phyloP scores from a whole-genome alignment of 768 basidiomycete species.

The Hericium alpestre region DNA sequence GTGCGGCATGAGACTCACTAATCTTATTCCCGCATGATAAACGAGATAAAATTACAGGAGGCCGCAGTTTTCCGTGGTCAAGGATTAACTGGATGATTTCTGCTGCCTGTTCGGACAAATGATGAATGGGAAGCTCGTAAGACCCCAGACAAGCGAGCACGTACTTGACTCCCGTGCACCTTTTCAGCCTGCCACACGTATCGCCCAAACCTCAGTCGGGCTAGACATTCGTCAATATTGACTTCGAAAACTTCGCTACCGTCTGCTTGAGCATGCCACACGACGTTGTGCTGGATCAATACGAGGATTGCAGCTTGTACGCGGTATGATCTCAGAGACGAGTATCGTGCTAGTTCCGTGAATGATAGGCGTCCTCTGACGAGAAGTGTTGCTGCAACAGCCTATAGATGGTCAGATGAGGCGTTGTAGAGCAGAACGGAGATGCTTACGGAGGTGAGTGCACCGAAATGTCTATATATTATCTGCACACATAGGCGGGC shows the following conservation, averaged over 20 bases:
- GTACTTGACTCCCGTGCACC: conserved; percentile 59
- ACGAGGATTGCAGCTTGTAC: conserved; percentile 64
- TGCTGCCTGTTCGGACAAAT: conserved; percentile 40
- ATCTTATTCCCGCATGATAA: conserved; percentile 46
- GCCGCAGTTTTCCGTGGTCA: conserved; percentile 78
- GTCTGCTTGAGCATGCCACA: conserved; percentile 72
- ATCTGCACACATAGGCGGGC: conserved; percentile 52
- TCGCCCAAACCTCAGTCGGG: conserved; percentile 72
- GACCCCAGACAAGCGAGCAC: conserved; percentile 16
- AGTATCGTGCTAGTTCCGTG: conserved; percentile 55
- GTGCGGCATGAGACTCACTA: conserved; percentile 27
- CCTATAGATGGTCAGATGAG: conserved; percentile 30
- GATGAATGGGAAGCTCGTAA: background rate
- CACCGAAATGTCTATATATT: conserved; percentile 55
- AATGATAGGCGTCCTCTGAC: conserved; percentile 75
- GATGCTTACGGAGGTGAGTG: conserved; percentile 48
- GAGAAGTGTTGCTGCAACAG: conserved; percentile 63
- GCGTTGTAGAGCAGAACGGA: background rate
- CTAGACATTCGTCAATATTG: conserved; percentile 73
- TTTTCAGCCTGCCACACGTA: conserved; percentile 68
- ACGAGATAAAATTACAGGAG: conserved; percentile 53
- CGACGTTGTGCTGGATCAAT: conserved; percentile 83
- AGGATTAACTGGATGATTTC: conserved; percentile 69
- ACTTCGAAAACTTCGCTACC: conserved; percentile 73
- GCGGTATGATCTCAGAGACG: conserved; percentile 54